A percentile compares a stretch with the other conserved stretches of the same genome.
phyloP scores from a whole-genome alignment of 768 basidiomycete species.

The Leccinellum rugosiceps region DNA sequence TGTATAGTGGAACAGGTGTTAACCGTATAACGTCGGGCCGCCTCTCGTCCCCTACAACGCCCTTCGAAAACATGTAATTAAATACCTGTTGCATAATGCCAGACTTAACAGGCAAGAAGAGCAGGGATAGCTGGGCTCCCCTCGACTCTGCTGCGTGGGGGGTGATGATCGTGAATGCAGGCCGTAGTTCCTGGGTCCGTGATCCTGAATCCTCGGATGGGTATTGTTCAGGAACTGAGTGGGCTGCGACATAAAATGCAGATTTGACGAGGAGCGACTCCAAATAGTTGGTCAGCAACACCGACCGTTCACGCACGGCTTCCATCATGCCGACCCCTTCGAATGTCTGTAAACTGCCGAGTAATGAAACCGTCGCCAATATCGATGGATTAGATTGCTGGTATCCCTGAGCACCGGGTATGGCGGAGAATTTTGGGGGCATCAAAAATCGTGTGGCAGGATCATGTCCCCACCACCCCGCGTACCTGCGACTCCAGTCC shows the following conservation, averaged over 20 bases:
- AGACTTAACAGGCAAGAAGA: slow-evolving; percentile 60
- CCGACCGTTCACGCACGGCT: slow-evolving; percentile 64
- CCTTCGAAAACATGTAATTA: slow-evolving; percentile 54
- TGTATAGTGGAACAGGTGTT: slow-evolving; percentile 86
- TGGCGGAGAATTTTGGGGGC: slow-evolving; percentile 79
- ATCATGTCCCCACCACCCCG: slow-evolving; percentile 99
- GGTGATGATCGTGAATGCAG: slow-evolving; percentile 90
- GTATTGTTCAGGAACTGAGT: slow-evolving; percentile 31
- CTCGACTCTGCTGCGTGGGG: slow-evolving; percentile 63
- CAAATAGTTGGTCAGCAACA: slow-evolving; percentile 67
- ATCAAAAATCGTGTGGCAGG: slow-evolving; percentile 84
- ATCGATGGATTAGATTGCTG: slow-evolving; percentile 95
- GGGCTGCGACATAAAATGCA: slow-evolving; percentile 55
- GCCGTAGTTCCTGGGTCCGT: slow-evolving; percentile 4
- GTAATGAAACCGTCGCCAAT: slow-evolving; percentile 71
- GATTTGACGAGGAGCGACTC: slow-evolving; percentile 61
- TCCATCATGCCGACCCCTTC: slow-evolving; percentile 73
- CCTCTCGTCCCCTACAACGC: slow-evolving; percentile 91
- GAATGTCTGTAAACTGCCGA: slow-evolving; percentile 82
- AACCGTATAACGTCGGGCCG: slow-evolving; percentile 90
- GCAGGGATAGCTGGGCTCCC: slow-evolving; percentile 85
- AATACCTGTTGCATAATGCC: slow-evolving; percentile 72
- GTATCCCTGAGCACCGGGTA: slow-evolving; percentile 89
- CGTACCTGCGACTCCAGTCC: slow-evolving; percentile 49
- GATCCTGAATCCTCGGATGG: slow-evolving; percentile 20